A percentile compares a stretch with the other conserved stretches of the same genome.
These are phyloP conservation scores for Rhododendron kiyosumense DNA, from an alignment of 148 eudicot genomes.

Conservation along the genomic window DNA sequence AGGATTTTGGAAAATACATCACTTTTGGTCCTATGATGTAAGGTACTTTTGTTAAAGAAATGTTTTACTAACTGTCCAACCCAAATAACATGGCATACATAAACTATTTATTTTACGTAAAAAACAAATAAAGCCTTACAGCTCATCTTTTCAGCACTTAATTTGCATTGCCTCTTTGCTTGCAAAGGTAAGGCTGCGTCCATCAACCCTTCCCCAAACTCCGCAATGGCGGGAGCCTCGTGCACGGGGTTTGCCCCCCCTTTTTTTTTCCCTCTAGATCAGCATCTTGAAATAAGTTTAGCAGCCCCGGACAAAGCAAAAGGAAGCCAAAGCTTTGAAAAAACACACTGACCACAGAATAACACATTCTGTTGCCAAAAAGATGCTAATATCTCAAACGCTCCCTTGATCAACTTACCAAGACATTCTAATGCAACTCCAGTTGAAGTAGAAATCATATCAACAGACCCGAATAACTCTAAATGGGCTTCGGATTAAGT, in stretches of 20 bases:
- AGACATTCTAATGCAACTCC: not conserved
- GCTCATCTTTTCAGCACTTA: not conserved
- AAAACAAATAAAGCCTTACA: not conserved
- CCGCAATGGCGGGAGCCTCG: too few relatives aligned
- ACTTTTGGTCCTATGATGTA: not conserved
- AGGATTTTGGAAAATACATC: not conserved
- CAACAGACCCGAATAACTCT: not conserved
- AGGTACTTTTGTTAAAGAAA: not conserved
- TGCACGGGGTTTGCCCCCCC: too few relatives aligned
- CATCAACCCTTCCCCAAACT: too few relatives aligned
- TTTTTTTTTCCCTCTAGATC: not conserved
- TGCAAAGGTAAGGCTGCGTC: too few relatives aligned
- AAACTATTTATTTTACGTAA: not conserved
- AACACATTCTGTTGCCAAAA: not conserved
- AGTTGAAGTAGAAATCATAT: not conserved
- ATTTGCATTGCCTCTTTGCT: not conserved
- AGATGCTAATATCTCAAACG: not conserved
- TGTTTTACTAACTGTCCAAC: not conserved
- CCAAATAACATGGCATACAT: not conserved
- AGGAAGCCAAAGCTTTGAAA: not conserved
- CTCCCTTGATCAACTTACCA: not conserved
- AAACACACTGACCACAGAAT: not conserved
- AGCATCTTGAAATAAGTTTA: not conserved
- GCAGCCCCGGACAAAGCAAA: not conserved
- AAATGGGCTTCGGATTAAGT: not conserved